Evolutionary conservation across 495 filamentous ascomycete species (phyloP).

Genomic region (Penicillium turbatum): DNA sequence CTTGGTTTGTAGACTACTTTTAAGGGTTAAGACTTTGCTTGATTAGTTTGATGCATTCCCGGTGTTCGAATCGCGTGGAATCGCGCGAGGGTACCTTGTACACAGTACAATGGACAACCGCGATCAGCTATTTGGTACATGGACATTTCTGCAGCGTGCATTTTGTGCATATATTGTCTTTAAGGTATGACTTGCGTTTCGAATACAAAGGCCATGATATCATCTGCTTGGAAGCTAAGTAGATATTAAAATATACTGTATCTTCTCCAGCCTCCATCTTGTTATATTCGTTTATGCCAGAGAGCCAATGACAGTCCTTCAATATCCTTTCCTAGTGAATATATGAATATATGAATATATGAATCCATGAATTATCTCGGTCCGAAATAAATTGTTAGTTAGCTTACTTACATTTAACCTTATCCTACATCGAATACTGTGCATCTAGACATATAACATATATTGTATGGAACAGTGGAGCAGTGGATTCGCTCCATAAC

Average conservation of each 20-base stretch:
- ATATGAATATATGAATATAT: neutral
- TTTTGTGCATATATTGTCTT: neutral
- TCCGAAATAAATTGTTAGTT: neutral
- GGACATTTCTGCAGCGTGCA: neutral
- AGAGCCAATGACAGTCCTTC: neutral
- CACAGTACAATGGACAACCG: neutral
- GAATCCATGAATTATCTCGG: neutral
- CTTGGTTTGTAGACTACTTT: neutral
- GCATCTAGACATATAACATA: neutral
- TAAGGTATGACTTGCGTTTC: neutral
- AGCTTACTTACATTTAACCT: too few species aligned
- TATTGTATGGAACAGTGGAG: slow-evolving; percentile 19
- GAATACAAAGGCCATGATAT: neutral
- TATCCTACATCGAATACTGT: too few species aligned
- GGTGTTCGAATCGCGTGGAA: neutral
- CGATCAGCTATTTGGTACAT: slow-evolving; percentile 1
- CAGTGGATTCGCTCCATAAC: slow-evolving; percentile 15
- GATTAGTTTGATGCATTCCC: neutral
- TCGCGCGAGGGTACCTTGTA: slow-evolving; percentile 4
- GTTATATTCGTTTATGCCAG: neutral
- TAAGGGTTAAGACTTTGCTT: neutral
- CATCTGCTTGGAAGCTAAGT: neutral
- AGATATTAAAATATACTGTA: too few species aligned
- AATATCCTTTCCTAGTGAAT: neutral
- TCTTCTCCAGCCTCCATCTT: too few species aligned